These are phyloP conservation scores for Rhodamnia rubescens DNA, from an alignment of 345 rosid genomes.

Conservation along the genomic window DNA sequence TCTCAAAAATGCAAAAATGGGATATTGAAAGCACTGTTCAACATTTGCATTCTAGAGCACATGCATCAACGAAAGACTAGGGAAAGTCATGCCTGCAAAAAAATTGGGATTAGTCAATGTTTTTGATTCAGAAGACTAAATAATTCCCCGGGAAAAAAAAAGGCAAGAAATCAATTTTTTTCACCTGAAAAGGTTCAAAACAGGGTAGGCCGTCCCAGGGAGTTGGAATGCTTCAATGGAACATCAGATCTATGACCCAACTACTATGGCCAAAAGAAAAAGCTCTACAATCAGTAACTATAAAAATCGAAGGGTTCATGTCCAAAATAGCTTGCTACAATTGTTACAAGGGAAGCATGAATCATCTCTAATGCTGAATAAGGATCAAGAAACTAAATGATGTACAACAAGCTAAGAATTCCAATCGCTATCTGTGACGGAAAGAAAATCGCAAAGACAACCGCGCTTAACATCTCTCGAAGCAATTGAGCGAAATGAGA, in stretches of 20 bases:
- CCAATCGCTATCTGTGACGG: background rate
- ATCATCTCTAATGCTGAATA: background rate
- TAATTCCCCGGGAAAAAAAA: background rate
- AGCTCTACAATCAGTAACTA: background rate
- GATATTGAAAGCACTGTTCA: background rate
- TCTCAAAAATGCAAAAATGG: background rate
- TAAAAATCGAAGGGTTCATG: background rate
- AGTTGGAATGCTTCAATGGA: background rate
- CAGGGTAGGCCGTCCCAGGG: background rate
- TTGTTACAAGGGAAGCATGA: background rate
- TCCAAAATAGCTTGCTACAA: background rate
- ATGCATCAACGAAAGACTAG: background rate
- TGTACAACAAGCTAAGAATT: background rate
- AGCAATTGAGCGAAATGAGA: background rate
- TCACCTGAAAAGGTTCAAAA: background rate
- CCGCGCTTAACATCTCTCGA: background rate
- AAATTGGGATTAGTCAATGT: background rate
- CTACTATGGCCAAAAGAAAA: background rate
- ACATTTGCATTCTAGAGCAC: background rate
- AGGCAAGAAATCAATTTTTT: background rate
- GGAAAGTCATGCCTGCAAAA: background rate
- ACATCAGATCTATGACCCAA: background rate
- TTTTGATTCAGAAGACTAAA: background rate
- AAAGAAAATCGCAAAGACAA: background rate
- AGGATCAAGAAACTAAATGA: background rate